These are phyloP conservation scores for Ganoderma lingzhi DNA, from an alignment of 1,284 basidiomycete species.

Conservation along the genomic window DNA sequence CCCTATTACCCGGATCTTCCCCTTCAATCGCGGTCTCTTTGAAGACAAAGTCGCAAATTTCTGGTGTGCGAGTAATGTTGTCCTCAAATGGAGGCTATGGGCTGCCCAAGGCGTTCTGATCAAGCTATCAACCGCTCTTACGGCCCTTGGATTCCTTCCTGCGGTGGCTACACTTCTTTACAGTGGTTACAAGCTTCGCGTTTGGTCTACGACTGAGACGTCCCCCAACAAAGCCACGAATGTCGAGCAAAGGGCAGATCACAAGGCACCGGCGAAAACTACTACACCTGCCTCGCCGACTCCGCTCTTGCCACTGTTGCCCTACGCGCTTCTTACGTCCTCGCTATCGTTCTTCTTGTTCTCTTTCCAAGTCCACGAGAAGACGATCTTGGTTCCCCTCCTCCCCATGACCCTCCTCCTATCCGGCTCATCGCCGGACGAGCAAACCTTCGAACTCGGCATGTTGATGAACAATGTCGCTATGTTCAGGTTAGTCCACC, in stretches of 20 bases:
- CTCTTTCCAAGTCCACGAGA: conserved; percentile 96
- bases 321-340: conserved; percentile 75
- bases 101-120: conserved; percentile 58
- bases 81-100: conserved; percentile 81
- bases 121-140: conserved; percentile 64
- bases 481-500: conserved; percentile 76
- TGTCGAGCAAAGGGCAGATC: conserved; percentile 12
- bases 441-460: conserved; percentile 80
- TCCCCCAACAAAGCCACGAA: not conserved
- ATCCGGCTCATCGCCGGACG: conserved; percentile 61
- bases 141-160: conserved; percentile 73
- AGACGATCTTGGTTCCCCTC: conserved; percentile 89
- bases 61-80: conserved; percentile 93
- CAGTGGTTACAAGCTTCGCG: conserved; percentile 52
- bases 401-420: conserved; percentile 86
- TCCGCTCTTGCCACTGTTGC: conserved; percentile 68
- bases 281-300: conserved; percentile 32
- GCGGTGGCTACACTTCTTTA: conserved; percentile 62
- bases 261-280: conserved; percentile 3
- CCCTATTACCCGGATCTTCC: conserved; percentile 86
- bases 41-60: conserved; percentile 98
- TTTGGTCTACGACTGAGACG: conserved; percentile 20
- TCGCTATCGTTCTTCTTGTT: conserved; percentile 94
- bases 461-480: conserved; percentile 87
- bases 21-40: conserved; percentile 89